Conservation (phyloP, 2,329 filamentous ascomycete genomes). For the Aspergillus intermedius region DNA sequence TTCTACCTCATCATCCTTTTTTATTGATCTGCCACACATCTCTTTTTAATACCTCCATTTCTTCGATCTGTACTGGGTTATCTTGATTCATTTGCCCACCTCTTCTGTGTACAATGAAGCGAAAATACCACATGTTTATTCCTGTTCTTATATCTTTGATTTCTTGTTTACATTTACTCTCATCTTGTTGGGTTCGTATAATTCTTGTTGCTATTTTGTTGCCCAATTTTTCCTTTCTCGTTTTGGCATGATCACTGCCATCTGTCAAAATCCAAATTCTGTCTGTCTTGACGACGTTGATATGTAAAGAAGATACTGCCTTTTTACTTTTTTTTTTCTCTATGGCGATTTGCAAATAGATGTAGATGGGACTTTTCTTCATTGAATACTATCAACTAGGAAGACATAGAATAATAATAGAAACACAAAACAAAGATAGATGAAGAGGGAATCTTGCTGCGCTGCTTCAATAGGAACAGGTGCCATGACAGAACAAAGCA, state of each 20-base stretch:
- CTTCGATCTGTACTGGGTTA: conserved; percentile 11
- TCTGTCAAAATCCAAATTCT: background rate
- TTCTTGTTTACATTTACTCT: conserved; percentile 7
- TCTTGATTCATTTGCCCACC: conserved; percentile 14
- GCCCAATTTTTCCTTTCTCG: background rate
- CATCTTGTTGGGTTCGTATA: background rate
- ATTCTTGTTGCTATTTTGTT: background rate
- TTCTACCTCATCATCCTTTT: background rate
- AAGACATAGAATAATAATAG: conserved; percentile 21
- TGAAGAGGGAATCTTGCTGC: conserved; percentile 36
- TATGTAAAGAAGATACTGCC: conserved; percentile 9
- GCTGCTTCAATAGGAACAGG: conserved; percentile 31
- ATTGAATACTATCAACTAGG: conserved; percentile 26
- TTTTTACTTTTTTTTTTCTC: too few relatives aligned
- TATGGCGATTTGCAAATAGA: too few relatives aligned
- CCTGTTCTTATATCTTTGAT: conserved; percentile 16
- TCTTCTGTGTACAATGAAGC: conserved; percentile 35
- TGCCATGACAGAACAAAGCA: conserved; percentile 17
- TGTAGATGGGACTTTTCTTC: conserved; percentile 18
- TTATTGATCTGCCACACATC: conserved; percentile 1
- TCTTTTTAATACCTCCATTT: conserved; percentile 13
- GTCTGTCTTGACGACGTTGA: background rate
- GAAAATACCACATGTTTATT: conserved; percentile 33
- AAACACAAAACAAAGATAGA: conserved; percentile 19
- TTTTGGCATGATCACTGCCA: background rate